Percentiles rank a stretch among this genome's conserved stretches.
phyloP scores from a whole-genome alignment of 2,329 filamentous ascomycete species.

The Phialocephala subalpina region DNA sequence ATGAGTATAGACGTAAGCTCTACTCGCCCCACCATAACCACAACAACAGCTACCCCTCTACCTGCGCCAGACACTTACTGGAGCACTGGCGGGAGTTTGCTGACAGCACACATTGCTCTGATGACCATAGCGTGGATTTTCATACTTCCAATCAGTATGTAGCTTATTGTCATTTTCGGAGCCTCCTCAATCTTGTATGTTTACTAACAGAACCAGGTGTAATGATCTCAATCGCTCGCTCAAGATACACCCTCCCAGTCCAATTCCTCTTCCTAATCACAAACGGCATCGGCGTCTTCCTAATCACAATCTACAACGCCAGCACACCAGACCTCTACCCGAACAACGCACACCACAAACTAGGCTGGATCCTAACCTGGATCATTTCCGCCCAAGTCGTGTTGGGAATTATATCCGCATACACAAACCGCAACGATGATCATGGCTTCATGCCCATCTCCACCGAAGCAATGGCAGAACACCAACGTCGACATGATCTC shows the following conservation, averaged over 20 bases:
- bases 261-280: constrained; percentile 73
- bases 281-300: constrained; percentile 70
- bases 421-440: constrained; percentile 50
- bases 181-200: background rate
- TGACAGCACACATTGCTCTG: constrained; percentile 68
- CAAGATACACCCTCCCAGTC: constrained; percentile 72
- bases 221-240: constrained; percentile 85
- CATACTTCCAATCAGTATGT: constrained; percentile 72
- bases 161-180: no score
- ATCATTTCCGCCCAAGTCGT: constrained; percentile 74
- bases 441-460: constrained; percentile 70
- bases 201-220: constrained; percentile 51
- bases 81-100: constrained; percentile 46
- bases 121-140: constrained; percentile 77
- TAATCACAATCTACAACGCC: constrained; percentile 77
- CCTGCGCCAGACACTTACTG: constrained; percentile 49
- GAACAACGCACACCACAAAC: constrained; percentile 86
- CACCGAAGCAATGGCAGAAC: constrained; percentile 60
- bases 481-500: constrained; percentile 53
- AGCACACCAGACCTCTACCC: constrained; percentile 87
- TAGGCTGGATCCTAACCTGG: constrained; percentile 85
- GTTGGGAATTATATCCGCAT: constrained; percentile 51
- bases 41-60: constrained; percentile 25
- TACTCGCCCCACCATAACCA: constrained; percentile 18
- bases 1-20: constrained; percentile 43